Evolutionary conservation across 805 yeast species (phyloP).

Genomic region (Hagleromyces aurorensis): DNA sequence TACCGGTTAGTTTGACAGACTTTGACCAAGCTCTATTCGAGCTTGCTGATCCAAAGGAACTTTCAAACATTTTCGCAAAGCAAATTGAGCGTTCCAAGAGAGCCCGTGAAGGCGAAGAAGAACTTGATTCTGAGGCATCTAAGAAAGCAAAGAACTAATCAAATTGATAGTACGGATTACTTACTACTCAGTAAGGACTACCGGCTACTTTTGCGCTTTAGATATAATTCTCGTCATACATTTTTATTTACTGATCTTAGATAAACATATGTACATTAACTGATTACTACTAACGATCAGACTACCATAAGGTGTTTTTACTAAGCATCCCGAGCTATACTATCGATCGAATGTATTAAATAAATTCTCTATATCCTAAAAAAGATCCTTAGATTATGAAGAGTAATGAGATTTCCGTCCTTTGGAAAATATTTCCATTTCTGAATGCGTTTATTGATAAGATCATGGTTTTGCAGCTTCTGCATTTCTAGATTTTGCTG

Average conservation of each 20-base stretch:
- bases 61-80: conserved; percentile 52
- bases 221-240: no score
- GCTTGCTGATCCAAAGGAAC: conserved; percentile 68
- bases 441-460: conserved; percentile 1
- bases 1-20: conserved; percentile 41
- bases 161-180: conserved; percentile 1
- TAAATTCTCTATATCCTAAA: not conserved
- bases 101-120: conserved; percentile 15
- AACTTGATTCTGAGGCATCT: conserved; percentile 7
- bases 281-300: no score
- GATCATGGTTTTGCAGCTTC: conserved; percentile 11
- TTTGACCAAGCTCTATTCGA: conserved; percentile 79
- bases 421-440: conserved; percentile 3
- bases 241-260: no score
- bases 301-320: no score
- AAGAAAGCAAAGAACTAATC: conserved; percentile 20
- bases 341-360: no score
- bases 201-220: no score
- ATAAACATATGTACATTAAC: no score
- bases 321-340: no score
- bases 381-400: not conserved
- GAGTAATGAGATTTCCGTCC: conserved; percentile 1
- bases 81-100: conserved; percentile 39
- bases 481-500: conserved; percentile 24
- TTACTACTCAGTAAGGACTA: no score